phyloP scores from a whole-genome alignment of 768 basidiomycete genomes.

The Psilocybe azurescens region DNA sequence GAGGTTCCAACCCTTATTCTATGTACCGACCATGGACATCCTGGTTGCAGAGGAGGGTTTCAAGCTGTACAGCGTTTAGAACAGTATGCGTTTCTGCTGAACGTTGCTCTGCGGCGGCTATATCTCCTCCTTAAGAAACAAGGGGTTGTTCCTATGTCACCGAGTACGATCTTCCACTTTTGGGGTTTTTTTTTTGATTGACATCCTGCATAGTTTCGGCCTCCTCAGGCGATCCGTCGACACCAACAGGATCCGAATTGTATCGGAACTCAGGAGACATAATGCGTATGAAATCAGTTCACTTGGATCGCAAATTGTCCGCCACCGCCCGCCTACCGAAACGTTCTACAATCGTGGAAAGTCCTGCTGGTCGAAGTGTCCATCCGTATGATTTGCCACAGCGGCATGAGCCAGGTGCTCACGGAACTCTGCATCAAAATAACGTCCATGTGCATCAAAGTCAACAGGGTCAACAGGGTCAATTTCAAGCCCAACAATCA shows the following conservation, averaged over 20 bases:
- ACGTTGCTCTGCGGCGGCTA: slow-evolving; percentile 91
- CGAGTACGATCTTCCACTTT: slow-evolving; percentile 50
- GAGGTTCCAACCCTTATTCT: slow-evolving; percentile 74
- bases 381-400: slow-evolving; percentile 64
- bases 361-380: slow-evolving; percentile 85
- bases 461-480: slow-evolving; percentile 41
- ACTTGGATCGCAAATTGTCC: slow-evolving; percentile 94
- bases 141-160: slow-evolving; percentile 86
- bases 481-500: slow-evolving; percentile 40
- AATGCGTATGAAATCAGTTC: slow-evolving; percentile 93
- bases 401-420: slow-evolving; percentile 26
- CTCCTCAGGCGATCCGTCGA: slow-evolving; percentile 31
- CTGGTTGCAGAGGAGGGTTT: slow-evolving; percentile 76
- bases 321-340: slow-evolving; percentile 92
- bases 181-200: slow-evolving; percentile 9
- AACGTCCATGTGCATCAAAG: slow-evolving; percentile 29
- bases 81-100: slow-evolving; percentile 96
- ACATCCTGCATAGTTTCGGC: slow-evolving; percentile 24
- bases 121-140: slow-evolving; percentile 88
- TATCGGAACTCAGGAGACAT: slow-evolving; percentile 90
- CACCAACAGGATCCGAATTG: slow-evolving; percentile 59
- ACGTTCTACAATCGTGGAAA: slow-evolving; percentile 95
- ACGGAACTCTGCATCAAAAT: slow-evolving; percentile 27
- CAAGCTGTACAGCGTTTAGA: slow-evolving; percentile 92
- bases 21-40: slow-evolving; percentile 79